Percentiles rank a stretch among this genome's conserved stretches.
These are phyloP conservation scores for Colletotrichum sp. DNA, from an alignment of 2,329 filamentous ascomycete genomes.

Conservation along the genomic window DNA sequence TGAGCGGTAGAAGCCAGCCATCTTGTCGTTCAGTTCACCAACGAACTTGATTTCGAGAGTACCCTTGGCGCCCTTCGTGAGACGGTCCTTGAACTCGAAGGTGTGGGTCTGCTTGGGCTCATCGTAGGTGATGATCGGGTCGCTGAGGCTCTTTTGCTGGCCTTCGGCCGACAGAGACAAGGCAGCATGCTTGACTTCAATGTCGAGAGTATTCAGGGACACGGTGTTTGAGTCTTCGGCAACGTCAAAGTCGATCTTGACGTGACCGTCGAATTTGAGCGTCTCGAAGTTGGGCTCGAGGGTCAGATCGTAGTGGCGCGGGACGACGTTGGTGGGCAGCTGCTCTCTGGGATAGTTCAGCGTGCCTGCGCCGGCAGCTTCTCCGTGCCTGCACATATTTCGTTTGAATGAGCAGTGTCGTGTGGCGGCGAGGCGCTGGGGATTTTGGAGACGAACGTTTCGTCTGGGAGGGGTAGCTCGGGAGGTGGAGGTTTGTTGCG, in stretches of 20 bases:
- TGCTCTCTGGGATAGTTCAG: slow-evolving; percentile 68
- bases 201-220: slow-evolving; percentile 85
- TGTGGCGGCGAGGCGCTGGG: slow-evolving; percentile 11
- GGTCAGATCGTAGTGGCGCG: slow-evolving; percentile 89
- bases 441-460: slow-evolving; percentile 7
- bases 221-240: slow-evolving; percentile 84
- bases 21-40: slow-evolving; percentile 86
- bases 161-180: slow-evolving; percentile 19
- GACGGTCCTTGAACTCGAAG: slow-evolving; percentile 75
- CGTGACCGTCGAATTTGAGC: slow-evolving; percentile 84
- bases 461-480: slow-evolving; percentile 11
- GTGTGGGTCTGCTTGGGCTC: slow-evolving; percentile 82
- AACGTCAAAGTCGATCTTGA: slow-evolving; percentile 87
- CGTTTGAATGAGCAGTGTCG: slow-evolving; percentile 21
- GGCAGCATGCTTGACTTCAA: slow-evolving; percentile 75
- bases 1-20: slow-evolving; percentile 97
- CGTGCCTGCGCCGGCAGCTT: slow-evolving; percentile 12
- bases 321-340: slow-evolving; percentile 89
- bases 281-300: slow-evolving; percentile 90
- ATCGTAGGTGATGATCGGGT: slow-evolving; percentile 73
- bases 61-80: slow-evolving; percentile 78
- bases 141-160: slow-evolving; percentile 56
- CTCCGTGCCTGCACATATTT: slow-evolving; percentile 22
- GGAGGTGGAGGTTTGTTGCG: neutral
- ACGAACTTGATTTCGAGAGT: slow-evolving; percentile 67